Percentiles rank a stretch among this genome's conserved stretches.
Evolutionary conservation across 768 basidiomycete species (phyloP).

Genomic region (Strobilomyces dryophilus): DNA sequence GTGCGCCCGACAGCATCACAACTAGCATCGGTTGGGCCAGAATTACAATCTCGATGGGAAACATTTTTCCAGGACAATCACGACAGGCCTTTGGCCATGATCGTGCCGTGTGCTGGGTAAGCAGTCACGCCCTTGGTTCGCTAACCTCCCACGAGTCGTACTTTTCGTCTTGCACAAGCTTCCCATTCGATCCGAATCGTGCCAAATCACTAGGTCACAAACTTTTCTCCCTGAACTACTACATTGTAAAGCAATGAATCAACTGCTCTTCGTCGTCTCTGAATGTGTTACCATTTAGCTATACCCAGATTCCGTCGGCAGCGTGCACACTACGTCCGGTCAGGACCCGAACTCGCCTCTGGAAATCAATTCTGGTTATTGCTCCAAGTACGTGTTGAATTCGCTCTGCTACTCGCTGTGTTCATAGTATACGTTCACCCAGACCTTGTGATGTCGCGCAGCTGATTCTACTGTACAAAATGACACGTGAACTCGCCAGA

Average conservation of each 20-base stretch:
- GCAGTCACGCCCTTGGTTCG: background rate
- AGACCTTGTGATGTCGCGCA: slow-evolving; percentile 13
- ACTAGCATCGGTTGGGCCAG: slow-evolving; percentile 37
- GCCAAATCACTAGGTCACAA: slow-evolving; percentile 19
- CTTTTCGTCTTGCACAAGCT: slow-evolving; percentile 17
- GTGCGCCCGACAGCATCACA: slow-evolving; percentile 50
- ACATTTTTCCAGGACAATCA: slow-evolving; percentile 44
- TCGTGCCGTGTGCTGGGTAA: slow-evolving; percentile 41
- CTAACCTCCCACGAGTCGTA: background rate
- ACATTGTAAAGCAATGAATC: background rate
- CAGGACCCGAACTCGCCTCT: slow-evolving; percentile 38
- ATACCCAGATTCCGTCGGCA: slow-evolving; percentile 46
- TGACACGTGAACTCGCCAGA: slow-evolving; percentile 47
- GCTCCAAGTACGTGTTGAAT: slow-evolving; percentile 35
- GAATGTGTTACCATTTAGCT: slow-evolving; percentile 13
- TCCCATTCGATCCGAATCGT: slow-evolving; percentile 13
- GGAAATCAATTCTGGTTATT: slow-evolving; percentile 43
- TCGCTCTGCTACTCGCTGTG: too few relatives aligned
- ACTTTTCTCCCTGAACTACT: slow-evolving; percentile 18
- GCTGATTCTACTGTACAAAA: slow-evolving; percentile 45
- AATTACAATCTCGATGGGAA: slow-evolving; percentile 48
- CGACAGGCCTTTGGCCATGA: slow-evolving; percentile 53
- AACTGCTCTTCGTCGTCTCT: background rate
- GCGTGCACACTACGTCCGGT: slow-evolving; percentile 44
- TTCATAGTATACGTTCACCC: background rate